Percentiles rank a stretch among this genome's conserved stretches.
Evolutionary conservation across 176 grass and related monocot species (phyloP).

Genomic region (Carex cristatella): DNA sequence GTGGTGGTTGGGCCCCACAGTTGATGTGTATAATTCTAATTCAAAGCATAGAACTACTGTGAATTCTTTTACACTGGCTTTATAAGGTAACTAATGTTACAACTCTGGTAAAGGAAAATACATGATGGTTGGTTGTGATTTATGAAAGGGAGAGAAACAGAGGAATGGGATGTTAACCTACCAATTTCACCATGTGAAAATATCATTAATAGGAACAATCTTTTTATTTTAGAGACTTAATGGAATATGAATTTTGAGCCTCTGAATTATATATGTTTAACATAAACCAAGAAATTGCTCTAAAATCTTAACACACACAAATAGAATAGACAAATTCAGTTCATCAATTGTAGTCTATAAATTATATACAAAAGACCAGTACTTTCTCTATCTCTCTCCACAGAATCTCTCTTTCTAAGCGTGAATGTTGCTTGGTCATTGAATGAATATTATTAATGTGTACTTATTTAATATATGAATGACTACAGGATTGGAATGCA

Average conservation of each 20-base stretch:
- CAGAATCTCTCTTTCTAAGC: constrained; percentile 41
- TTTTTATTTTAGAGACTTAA: not conserved
- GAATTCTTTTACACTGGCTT: constrained; percentile 44
- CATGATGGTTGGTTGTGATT: constrained; percentile 16
- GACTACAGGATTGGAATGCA: constrained; percentile 6
- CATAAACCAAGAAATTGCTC: not conserved
- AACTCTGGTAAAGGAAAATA: constrained; percentile 24
- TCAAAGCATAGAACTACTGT: constrained; percentile 29
- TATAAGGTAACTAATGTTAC: constrained; percentile 51
- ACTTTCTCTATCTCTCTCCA: not conserved
- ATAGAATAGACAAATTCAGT: not conserved
- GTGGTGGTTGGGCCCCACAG: constrained; percentile 54
- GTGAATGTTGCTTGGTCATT: constrained; percentile 28
- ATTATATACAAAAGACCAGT: not conserved
- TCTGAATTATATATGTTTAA: not conserved
- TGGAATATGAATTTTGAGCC: not conserved
- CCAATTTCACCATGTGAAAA: not conserved
- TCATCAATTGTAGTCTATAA: not conserved
- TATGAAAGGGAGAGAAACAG: constrained; percentile 30
- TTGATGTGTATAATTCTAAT: constrained; percentile 49
- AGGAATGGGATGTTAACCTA: constrained; percentile 24
- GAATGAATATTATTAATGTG: not conserved
- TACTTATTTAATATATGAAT: not conserved
- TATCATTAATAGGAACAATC: not conserved
- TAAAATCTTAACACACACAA: not conserved